Evolutionary conservation across 2,329 filamentous ascomycete species (phyloP).

Genomic region (Chrysoporthe cubensis): DNA sequence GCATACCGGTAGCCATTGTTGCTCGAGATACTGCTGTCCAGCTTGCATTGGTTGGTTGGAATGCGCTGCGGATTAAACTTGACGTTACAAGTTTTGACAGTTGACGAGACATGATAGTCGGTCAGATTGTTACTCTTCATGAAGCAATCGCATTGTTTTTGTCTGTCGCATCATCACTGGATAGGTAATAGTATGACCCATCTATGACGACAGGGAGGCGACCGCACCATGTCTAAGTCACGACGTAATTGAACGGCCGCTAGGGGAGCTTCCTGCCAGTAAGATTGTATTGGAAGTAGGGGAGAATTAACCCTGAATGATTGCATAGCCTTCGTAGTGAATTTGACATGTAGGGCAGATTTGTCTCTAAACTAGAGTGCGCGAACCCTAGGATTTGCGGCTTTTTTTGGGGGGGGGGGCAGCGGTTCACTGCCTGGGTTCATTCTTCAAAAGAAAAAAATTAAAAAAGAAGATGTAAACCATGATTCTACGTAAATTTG

Average conservation of each 20-base stretch:
- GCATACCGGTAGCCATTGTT: conserved; percentile 20
- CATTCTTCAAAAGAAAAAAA: no score
- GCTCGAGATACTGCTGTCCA: conserved; percentile 10
- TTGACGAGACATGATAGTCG: conserved; percentile 2
- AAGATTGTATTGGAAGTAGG: neutral
- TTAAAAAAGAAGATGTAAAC: no score
- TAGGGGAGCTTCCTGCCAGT: neutral
- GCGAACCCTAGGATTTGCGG: no score
- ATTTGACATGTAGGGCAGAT: neutral
- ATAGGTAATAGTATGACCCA: neutral
- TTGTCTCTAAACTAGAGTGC: neutral
- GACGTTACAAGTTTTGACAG: neutral
- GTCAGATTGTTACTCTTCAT: neutral
- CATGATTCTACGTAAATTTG: no score
- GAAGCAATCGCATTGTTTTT: no score
- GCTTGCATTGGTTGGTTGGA: neutral
- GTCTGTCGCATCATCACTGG: neutral
- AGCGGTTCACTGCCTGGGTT: no score
- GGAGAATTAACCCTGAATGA: neutral
- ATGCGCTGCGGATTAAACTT: conserved; percentile 10
- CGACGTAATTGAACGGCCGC: conserved; percentile 5
- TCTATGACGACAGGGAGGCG: conserved; percentile 6
- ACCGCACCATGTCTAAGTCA: neutral
- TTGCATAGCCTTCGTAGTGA: neutral
- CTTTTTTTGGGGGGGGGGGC: no score